Conservation (phyloP, 2,329 filamentous ascomycete species). For the Fusarium veterinarium region DNA sequence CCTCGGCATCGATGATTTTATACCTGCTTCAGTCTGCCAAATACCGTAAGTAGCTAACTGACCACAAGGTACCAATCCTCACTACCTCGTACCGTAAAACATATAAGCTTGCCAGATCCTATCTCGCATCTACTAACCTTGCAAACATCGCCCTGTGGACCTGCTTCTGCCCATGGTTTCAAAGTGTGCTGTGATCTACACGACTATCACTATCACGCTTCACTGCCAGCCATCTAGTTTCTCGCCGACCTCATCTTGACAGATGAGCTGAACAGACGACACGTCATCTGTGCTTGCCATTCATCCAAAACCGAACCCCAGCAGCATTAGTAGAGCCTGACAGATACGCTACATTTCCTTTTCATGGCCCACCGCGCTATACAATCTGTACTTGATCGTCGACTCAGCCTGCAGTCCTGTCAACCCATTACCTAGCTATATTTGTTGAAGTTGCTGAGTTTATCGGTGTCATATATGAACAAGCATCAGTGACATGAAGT, state of each 20-base stretch:
- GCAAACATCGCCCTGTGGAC: neutral
- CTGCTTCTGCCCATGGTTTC: neutral
- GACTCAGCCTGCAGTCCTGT: neutral
- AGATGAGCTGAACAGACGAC: neutral
- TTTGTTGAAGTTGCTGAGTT: neutral
- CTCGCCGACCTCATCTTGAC: neutral
- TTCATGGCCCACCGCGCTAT: neutral
- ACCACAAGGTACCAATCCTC: neutral
- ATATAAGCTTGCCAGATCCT: neutral
- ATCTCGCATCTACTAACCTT: neutral
- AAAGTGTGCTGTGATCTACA: neutral
- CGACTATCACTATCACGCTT: slow-evolving; percentile 10
- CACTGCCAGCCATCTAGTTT: neutral
- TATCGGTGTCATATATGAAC: neutral
- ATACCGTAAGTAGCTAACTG: neutral
- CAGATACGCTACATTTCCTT: neutral
- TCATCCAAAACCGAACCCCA: neutral
- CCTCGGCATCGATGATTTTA: neutral
- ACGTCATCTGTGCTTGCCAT: neutral
- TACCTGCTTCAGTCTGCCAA: neutral
- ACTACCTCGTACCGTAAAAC: neutral
- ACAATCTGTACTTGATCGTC: neutral
- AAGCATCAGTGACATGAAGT: neutral
- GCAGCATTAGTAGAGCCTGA: neutral
- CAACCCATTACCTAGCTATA: neutral